phyloP scores from a whole-genome alignment of 345 rosid species.

The Linum usitatissimum region DNA sequence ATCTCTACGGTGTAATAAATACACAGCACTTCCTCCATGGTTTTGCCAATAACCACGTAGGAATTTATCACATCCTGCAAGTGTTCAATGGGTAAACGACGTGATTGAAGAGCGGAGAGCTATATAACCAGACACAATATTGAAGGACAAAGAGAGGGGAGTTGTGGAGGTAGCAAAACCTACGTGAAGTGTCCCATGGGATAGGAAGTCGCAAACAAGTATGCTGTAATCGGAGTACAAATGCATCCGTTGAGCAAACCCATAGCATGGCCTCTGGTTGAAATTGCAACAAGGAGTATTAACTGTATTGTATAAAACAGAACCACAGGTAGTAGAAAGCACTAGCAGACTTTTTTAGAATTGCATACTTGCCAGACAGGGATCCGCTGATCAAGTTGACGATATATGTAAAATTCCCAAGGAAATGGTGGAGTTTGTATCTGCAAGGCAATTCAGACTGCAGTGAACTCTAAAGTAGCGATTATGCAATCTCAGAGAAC shows the following conservation, averaged over 20 bases:
- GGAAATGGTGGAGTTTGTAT: slow-evolving; percentile 90
- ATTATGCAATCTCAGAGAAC: not conserved
- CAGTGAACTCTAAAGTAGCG: slow-evolving; percentile 2
- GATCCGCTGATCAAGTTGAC: slow-evolving; percentile 78
- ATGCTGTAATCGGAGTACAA: slow-evolving; percentile 66
- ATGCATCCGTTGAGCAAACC: slow-evolving; percentile 65
- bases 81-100: not conserved
- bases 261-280: slow-evolving; percentile 72
- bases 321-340: slow-evolving; percentile 10
- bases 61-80: slow-evolving; percentile 90
- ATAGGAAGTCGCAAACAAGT: slow-evolving; percentile 65
- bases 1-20: slow-evolving; percentile 85
- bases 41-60: slow-evolving; percentile 50
- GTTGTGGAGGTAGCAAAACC: slow-evolving; percentile 3
- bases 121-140: not conserved
- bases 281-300: slow-evolving; percentile 14
- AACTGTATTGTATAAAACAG: slow-evolving; percentile 1
- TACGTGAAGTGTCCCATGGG: slow-evolving; percentile 90
- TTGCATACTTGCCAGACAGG: slow-evolving; percentile 45
- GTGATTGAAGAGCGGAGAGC: not conserved
- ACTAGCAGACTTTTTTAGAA: slow-evolving; percentile 7
- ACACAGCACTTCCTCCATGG: slow-evolving; percentile 85
- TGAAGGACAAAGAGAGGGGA: slow-evolving; percentile 2
- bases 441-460: slow-evolving; percentile 31
- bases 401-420: slow-evolving; percentile 95